phyloP scores from a whole-genome alignment of 768 basidiomycete species.

The Rhizopogon roseolus region DNA sequence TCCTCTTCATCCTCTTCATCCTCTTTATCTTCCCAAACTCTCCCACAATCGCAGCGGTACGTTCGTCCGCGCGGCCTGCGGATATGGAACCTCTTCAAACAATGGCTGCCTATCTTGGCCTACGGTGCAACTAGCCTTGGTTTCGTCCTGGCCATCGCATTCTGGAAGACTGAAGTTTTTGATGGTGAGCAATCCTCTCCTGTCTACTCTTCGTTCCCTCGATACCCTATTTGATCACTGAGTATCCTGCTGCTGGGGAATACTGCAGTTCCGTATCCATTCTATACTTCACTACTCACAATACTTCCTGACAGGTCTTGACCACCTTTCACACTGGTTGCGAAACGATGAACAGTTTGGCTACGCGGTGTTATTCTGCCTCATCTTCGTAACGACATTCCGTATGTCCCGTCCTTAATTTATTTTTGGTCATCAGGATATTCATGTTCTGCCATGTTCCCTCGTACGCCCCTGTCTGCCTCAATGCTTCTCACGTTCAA shows the following conservation, averaged over 20 bases:
- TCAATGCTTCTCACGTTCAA: conserved; percentile 7
- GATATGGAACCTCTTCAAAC: conserved; percentile 55
- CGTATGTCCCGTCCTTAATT: conserved; percentile 46
- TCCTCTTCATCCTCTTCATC: conserved; percentile 1
- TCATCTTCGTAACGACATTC: conserved; percentile 85
- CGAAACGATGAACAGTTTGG: conserved; percentile 69
- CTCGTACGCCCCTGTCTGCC: conserved; percentile 4
- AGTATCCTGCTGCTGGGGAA: conserved; percentile 1
- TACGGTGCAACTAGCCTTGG: conserved; percentile 75
- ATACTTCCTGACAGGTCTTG: conserved; percentile 52
- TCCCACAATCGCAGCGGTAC: conserved; percentile 25
- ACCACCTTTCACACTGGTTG: conserved; percentile 76
- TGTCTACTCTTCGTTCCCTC: background rate
- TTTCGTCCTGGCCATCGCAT: conserved; percentile 76
- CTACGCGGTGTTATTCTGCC: conserved; percentile 70
- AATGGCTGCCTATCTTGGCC: conserved; percentile 74
- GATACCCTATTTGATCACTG: background rate
- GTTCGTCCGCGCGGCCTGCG: conserved; percentile 45
- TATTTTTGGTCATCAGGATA: background rate
- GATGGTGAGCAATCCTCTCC: conserved; percentile 46
- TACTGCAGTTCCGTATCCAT: background rate
- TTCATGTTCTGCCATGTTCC: conserved; percentile 8
- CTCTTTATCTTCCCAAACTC: conserved; percentile 2
- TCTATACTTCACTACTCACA: background rate
- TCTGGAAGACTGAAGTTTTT: conserved; percentile 82